Evolutionary conservation across 345 rosid species (phyloP).

Genomic region (Crucihimalaya himalaica): DNA sequence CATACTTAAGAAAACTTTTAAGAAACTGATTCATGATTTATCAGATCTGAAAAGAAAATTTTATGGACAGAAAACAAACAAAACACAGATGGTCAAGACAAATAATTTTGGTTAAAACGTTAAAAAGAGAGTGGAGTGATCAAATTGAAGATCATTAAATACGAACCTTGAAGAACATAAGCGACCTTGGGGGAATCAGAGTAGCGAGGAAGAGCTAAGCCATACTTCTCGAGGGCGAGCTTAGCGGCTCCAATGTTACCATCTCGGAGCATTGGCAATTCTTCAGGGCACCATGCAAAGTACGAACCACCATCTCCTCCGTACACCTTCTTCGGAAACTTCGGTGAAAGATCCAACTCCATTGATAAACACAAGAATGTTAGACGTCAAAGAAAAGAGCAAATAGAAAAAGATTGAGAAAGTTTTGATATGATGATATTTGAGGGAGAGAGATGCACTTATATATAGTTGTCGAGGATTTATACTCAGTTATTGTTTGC

Average conservation of each 20-base stretch:
- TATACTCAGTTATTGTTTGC: not conserved
- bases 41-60: not conserved
- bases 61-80: not conserved
- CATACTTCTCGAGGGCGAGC: slow-evolving; percentile 76
- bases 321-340: slow-evolving; percentile 59
- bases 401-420: not conserved
- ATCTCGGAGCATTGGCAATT: slow-evolving; percentile 68
- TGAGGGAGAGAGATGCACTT: not conserved
- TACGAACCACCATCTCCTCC: slow-evolving; percentile 84
- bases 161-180: slow-evolving; percentile 82
- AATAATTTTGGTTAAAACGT: not conserved
- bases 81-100: not conserved
- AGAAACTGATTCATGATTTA: not conserved
- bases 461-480: not conserved
- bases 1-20: not conserved
- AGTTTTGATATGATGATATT: not conserved
- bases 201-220: slow-evolving; percentile 85
- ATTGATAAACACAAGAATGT: slow-evolving; percentile 30
- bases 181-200: slow-evolving; percentile 89
- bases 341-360: slow-evolving; percentile 86
- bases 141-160: not conserved
- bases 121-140: not conserved
- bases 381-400: not conserved
- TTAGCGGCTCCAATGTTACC: slow-evolving; percentile 93
- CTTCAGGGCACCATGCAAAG: slow-evolving; percentile 74